These are phyloP conservation scores for Picochlorum sp. DNA, from an alignment of 139 green algal genomes.

Conservation along the genomic window DNA sequence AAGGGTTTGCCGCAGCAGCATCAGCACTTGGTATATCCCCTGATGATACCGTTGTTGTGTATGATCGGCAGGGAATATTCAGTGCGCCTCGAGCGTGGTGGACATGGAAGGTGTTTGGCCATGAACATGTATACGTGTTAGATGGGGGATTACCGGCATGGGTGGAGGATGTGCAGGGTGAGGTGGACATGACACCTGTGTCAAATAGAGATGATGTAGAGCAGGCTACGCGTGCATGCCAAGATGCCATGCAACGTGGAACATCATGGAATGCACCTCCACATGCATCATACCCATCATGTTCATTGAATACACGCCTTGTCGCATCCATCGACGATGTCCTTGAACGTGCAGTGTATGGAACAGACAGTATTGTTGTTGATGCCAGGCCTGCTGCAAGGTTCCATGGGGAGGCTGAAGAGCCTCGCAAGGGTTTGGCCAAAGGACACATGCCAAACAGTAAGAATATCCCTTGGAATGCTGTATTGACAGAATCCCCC, in stretches of 20 bases:
- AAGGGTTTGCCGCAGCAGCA: slow-evolving; percentile 67
- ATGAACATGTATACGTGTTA: slow-evolving; percentile 72
- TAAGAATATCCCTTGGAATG: slow-evolving; percentile 69
- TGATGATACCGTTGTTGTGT: slow-evolving; percentile 70
- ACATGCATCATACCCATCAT: neutral
- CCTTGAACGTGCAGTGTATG: slow-evolving; percentile 37
- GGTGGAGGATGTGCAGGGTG: slow-evolving; percentile 32
- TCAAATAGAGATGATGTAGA: slow-evolving; percentile 6
- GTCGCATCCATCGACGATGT: slow-evolving; percentile 33
- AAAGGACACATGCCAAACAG: slow-evolving; percentile 79
- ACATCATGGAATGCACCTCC: slow-evolving; percentile 9
- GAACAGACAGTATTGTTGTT: slow-evolving; percentile 46
- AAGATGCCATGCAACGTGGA: neutral
- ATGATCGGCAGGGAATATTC: slow-evolving; percentile 85
- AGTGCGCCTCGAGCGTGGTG: slow-evolving; percentile 80
- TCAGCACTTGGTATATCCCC: slow-evolving; percentile 68
- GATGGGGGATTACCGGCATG: slow-evolving; percentile 83
- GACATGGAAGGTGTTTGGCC: slow-evolving; percentile 80
- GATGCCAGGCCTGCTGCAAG: slow-evolving; percentile 60
- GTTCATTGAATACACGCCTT: neutral
- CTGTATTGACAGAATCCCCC: slow-evolving; percentile 37
- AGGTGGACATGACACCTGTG: slow-evolving; percentile 28
- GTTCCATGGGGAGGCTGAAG: slow-evolving; percentile 66
- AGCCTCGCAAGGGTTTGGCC: slow-evolving; percentile 67
- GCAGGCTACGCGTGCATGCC: neutral